Evolutionary conservation across 2,329 filamentous ascomycete species (phyloP), one percentile per base, ranked within the genome.

Genomic region (Shiraia sp.): DNA sequence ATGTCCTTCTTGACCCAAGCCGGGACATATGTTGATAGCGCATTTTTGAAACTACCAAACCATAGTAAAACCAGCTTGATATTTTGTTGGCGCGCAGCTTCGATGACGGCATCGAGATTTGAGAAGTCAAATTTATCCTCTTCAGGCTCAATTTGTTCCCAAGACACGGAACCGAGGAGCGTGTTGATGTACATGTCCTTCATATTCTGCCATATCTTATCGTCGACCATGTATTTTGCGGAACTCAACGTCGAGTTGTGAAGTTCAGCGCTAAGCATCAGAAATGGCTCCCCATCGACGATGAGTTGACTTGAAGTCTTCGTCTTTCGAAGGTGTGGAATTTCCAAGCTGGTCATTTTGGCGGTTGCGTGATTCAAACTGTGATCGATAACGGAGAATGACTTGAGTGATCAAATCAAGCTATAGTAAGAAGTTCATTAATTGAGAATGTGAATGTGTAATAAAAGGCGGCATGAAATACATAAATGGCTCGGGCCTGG

Each of bases 11-110:
- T 61, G 10, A 58, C 54, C 60, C 60, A 64, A 1, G 53, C 23
- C 6, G 55, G 51, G 3, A 45, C 55, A 6, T 60, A 73, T 58
- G 55, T 63, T 7, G 45, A 59, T 8, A 52, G 37, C 23, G 55
- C 74, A 53, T 76, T 77, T 51, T 77, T 76, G 59, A 72, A 77
- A 12, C 68, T 70, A 6, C 73, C 74, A 51, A 77, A 76, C 74
- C 74, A 77, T 8, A 76, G 52, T 22, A 76, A 47, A 0, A 76
- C 59, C 10, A 77, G 53, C 25, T 66, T 65, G 17, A 76, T 47
- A 3, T 51, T 65, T 47, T 74, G 61, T 28, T 57, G 45, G 12
- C 71, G 55, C 6, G 72, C 73, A 31, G 55, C 70, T 1, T 55
- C 12, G 23, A 76, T 66, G 19, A 73, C 51, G 28, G 65, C 53